phyloP scores from a whole-genome alignment of 2,329 filamentous ascomycete species.

The Coniochaeta sp. region DNA sequence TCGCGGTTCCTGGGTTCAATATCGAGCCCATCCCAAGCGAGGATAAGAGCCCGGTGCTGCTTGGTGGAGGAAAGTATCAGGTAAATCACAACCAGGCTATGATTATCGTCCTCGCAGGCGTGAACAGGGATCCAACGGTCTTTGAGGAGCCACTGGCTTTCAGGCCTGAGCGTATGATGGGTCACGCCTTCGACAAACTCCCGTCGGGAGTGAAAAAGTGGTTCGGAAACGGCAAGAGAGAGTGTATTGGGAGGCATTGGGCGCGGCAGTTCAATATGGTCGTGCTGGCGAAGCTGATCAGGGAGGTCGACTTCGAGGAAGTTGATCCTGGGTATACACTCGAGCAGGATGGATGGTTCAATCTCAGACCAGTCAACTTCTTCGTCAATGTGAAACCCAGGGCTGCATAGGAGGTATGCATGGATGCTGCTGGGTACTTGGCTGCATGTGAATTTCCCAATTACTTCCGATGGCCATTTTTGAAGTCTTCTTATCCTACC shows the following conservation, averaged over 20 bases:
- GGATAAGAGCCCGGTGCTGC: slow-evolving; percentile 35
- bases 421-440: neutral
- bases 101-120: slow-evolving; percentile 41
- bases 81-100: slow-evolving; percentile 39
- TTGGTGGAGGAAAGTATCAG: slow-evolving; percentile 41
- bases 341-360: slow-evolving; percentile 45
- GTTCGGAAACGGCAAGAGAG: slow-evolving; percentile 44
- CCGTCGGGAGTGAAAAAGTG: slow-evolving; percentile 39
- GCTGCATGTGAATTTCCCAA: neutral
- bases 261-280: slow-evolving; percentile 38
- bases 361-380: slow-evolving; percentile 39
- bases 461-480: too few relatives aligned
- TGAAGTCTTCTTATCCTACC: too few relatives aligned
- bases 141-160: slow-evolving; percentile 40
- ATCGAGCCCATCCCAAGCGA: slow-evolving; percentile 36
- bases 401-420: neutral
- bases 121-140: slow-evolving; percentile 40
- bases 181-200: slow-evolving; percentile 32
- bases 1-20: slow-evolving; percentile 48
- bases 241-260: slow-evolving; percentile 44
- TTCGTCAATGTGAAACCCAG: slow-evolving; percentile 33
- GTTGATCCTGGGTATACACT: slow-evolving; percentile 31
- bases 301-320: slow-evolving; percentile 37
- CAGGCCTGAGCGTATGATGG: slow-evolving; percentile 41
- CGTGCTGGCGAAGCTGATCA: slow-evolving; percentile 33